Percentiles rank a stretch among this genome's conserved stretches.
phyloP scores from a whole-genome alignment of 106 monocot species.

The Triglochin maritima region DNA sequence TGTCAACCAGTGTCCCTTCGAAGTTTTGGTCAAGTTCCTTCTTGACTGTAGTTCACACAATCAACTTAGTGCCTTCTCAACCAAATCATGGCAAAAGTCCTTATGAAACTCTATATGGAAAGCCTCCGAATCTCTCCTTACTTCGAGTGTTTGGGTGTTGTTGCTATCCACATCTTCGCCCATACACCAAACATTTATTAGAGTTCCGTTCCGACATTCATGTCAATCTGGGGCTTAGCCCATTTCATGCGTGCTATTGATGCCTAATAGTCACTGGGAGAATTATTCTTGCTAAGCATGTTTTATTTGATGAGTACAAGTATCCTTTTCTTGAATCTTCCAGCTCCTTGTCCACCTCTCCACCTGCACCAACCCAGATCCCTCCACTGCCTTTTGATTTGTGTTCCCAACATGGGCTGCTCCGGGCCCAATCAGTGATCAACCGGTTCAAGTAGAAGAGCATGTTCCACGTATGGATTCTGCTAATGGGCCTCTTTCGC shows the following conservation, averaged over 20 bases:
- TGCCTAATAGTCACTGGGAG: background rate
- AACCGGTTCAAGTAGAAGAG: no score
- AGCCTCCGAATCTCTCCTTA: background rate
- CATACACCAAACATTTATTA: background rate
- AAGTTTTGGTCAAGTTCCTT: background rate
- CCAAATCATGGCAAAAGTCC: background rate
- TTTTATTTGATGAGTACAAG: background rate
- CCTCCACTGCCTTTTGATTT: background rate
- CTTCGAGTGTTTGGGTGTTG: background rate
- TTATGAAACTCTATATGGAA: background rate
- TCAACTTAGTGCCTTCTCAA: background rate
- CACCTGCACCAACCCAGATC: background rate
- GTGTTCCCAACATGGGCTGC: background rate
- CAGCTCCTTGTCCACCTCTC: background rate
- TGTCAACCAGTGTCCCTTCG: no score
- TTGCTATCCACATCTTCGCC: background rate
- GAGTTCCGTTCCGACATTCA: background rate
- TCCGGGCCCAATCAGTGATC: no score
- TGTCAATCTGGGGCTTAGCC: background rate
- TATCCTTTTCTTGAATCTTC: slow-evolving; percentile 1
- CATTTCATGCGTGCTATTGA: background rate
- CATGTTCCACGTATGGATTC: no score
- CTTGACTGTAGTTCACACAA: background rate
- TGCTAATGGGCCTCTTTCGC: background rate
- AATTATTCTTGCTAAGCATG: background rate